Percentiles rank a stretch among this genome's conserved stretches.
Evolutionary conservation across 1,284 basidiomycete genomes (phyloP).

Genomic region (Mycosarcoma mackinlayi): DNA sequence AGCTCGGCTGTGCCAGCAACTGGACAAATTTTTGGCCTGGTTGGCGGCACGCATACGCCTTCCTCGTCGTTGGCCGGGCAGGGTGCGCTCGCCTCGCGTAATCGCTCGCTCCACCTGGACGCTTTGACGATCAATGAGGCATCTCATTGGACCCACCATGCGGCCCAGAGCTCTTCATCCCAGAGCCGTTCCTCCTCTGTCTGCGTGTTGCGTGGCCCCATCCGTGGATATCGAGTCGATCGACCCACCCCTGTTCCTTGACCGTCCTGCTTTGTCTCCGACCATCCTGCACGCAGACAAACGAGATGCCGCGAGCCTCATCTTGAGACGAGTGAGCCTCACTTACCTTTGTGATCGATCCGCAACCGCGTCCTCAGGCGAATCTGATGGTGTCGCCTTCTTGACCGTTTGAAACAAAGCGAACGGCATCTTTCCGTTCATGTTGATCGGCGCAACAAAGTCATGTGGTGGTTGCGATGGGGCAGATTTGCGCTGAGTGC

Average conservation of each 20-base stretch:
- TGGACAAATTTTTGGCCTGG: background rate
- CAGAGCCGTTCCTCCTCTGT: background rate
- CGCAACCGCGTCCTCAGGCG: background rate
- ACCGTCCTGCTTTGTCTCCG: conserved; percentile 1
- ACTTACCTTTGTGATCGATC: conserved; percentile 31
- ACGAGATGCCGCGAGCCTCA: background rate
- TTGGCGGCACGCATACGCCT: background rate
- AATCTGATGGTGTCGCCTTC: conserved; percentile 1
- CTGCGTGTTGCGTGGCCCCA: too few relatives aligned
- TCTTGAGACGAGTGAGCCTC: background rate
- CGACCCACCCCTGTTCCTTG: too few relatives aligned
- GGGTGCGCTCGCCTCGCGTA: too few relatives aligned
- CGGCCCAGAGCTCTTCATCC: too few relatives aligned
- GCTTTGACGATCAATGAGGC: background rate
- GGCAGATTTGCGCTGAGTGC: conserved; percentile 11
- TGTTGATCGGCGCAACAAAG: conserved; percentile 29
- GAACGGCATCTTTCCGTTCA: conserved; percentile 51
- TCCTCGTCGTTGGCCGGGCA: background rate
- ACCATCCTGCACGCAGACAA: background rate
- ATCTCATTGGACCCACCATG: background rate
- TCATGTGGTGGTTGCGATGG: conserved; percentile 20
- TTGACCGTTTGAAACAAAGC: conserved; percentile 40
- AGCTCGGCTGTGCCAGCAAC: background rate
- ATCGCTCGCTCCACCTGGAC: too few relatives aligned
- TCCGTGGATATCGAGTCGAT: too few relatives aligned